phyloP scores from a whole-genome alignment of 73 alveolate genomes.

The Paramecium octaurelia region DNA sequence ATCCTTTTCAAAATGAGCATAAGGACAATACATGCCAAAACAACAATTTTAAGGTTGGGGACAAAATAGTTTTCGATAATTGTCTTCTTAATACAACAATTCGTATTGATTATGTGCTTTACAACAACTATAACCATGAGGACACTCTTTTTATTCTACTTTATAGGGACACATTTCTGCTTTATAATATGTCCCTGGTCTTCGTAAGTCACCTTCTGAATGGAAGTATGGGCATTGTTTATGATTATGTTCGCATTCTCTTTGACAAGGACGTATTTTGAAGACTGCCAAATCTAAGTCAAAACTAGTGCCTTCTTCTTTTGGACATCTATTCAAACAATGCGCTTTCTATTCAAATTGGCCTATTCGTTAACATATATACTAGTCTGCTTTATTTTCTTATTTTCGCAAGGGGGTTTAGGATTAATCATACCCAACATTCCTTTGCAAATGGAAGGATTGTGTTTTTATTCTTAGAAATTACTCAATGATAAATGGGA shows the following conservation, averaged over 20 bases:
- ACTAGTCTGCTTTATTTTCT: not conserved
- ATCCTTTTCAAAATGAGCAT: constrained; percentile 86
- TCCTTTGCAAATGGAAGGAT: constrained; percentile 6
- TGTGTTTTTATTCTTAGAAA: not conserved
- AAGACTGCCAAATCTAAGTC: constrained; percentile 70
- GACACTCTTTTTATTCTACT: constrained; percentile 72
- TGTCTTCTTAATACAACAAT: constrained; percentile 75
- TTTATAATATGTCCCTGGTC: constrained; percentile 62
- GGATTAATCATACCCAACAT: constrained; percentile 38
- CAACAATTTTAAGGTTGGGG: constrained; percentile 77
- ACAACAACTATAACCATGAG: constrained; percentile 73
- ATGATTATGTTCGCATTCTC: constrained; percentile 69
- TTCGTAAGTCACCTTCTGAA: constrained; percentile 68
- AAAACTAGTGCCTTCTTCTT: not conserved
- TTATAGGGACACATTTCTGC: constrained; percentile 71
- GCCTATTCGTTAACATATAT: not conserved
- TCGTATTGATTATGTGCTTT: constrained; percentile 86
- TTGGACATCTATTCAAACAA: not conserved
- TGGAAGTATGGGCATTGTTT: constrained; percentile 77
- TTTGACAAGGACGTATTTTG: constrained; percentile 74
- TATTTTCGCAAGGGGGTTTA: not conserved
- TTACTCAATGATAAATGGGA: not conserved
- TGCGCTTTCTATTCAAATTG: not conserved
- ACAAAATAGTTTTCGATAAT: constrained; percentile 82
- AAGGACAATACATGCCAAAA: constrained; percentile 82